Evolutionary conservation across 2,329 filamentous ascomycete species (phyloP), one percentile per base, ranked within the genome.

Genomic region (Trichoderma sp.): DNA sequence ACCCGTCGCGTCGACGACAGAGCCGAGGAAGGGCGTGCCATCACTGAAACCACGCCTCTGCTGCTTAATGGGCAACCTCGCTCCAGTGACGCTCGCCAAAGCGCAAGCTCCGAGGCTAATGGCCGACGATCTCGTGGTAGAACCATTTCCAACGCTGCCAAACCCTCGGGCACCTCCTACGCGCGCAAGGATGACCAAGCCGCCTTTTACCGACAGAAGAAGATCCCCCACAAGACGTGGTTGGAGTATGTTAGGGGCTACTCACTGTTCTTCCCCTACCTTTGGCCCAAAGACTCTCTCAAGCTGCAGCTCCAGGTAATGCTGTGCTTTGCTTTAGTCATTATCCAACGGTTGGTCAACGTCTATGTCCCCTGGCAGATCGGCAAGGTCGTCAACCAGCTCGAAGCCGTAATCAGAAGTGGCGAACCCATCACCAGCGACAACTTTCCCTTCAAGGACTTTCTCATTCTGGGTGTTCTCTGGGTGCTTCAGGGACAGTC

Each of bases 221-320:
- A 92, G 71, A 87, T 93, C 9, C 94, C 93, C 3, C 91, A 92
- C 72, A 93, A 92, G 72, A 95, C 90, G 63, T 99, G 95, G 95
- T 97, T 92, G 89, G 94, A 98, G 76, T 99, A 99, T 78, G 83
- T 97, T 69, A 89, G 90, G 71, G 93, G 94, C 54, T 99, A 98
- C 78, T 92, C 90, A 13, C 84, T 97, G 61, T 97, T 99, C 80
- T 96, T 98, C 77, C 94, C 94, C 0, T 99, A 98, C 76, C 87
- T 98, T 68, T 99, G 95, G 95, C 95, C 95, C 0, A 91, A 89
- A 74, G 94, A 94, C 75, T 89, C 92, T 42, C 52, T 76, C 5
- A 86, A 84, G 71, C 83, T 99, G 66, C 90, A 97, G 80, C 71
- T 93, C 27, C 86, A 94, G 65, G 93, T 97, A 22, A 77, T 96